Evolutionary conservation across 2,329 filamentous ascomycete species (phyloP), one percentile per base, ranked within the genome.

Genomic region (Purpureocillium takamizusanense): DNA sequence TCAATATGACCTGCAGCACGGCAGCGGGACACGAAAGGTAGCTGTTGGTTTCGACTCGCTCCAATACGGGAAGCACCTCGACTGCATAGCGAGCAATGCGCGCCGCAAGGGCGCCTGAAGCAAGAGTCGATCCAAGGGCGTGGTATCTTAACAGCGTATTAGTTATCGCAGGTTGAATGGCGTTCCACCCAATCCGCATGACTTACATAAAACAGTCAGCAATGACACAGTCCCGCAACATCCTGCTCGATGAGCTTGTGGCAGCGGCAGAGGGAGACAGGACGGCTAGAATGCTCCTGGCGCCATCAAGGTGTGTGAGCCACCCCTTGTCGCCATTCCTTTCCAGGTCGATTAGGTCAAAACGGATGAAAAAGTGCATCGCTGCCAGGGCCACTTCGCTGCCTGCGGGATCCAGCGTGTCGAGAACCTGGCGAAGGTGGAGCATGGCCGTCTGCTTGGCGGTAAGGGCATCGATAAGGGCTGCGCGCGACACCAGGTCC

Each of bases 301-400:
- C 67, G 7, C 65, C 68, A 25, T 63, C 59, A 33, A 72, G 56
- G 47, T 72, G 69, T 32, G 60, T 53, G 44, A 62, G 62, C 69
- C 69, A 72, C 40, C 59, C 57, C 39, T 56, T 60, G 6, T 59
- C 56, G 15, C 56, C 60, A 16, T 57, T 57, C 41, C 59, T 62
- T 11, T 68, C 65, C 10, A 69, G 51, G 43, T 72, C 68, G 33
- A 72, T 66, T n/a, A 72, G 54, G 36, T 71, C 59, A 42, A 72
- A 69, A 42, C 70, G 69, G 51, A 72, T 59, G 40, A 72, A 70
- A 50, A 72, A 71, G 36, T 71, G 60, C 41, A 70, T 63, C 2
- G 69, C 66, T 8, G 67, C 67, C 13, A 72, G 53, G 21, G 67
- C 53, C 25, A 69, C 63, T 44, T 71, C 67, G 33, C 60, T 65